Conservation (phyloP, 106 monocot genomes). For the Allium sativum region DNA sequence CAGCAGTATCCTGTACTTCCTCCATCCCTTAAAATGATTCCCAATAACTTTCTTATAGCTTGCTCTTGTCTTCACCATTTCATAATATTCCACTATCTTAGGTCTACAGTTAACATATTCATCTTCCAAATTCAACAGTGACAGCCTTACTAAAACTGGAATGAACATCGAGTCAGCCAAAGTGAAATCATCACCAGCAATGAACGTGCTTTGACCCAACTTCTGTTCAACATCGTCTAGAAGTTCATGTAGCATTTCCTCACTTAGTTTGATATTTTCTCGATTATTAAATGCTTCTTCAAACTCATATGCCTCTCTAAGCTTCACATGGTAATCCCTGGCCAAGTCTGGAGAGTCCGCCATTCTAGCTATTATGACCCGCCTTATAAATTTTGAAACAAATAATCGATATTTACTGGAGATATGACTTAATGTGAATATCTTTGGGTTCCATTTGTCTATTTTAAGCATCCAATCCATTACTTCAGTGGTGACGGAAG, state of each 20-base stretch:
- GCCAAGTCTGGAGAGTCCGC: slow-evolving; percentile 80
- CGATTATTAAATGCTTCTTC: slow-evolving; percentile 70
- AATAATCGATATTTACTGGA: slow-evolving; percentile 58
- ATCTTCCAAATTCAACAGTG: slow-evolving; percentile 57
- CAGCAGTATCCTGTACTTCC: slow-evolving; percentile 53
- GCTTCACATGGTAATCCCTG: slow-evolving; percentile 71
- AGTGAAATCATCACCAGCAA: slow-evolving; percentile 62
- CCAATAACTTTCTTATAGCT: slow-evolving; percentile 76
- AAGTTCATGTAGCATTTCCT: slow-evolving; percentile 50
- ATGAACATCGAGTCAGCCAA: slow-evolving; percentile 83
- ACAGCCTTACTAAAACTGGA: slow-evolving; percentile 57
- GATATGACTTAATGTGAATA: slow-evolving; percentile 71
- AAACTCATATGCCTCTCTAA: slow-evolving; percentile 63
- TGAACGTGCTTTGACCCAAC: slow-evolving; percentile 38
- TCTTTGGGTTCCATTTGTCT: slow-evolving; percentile 75
- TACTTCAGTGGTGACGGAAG: slow-evolving; percentile 27
- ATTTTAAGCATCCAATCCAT: slow-evolving; percentile 77
- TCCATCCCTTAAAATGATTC: slow-evolving; percentile 79
- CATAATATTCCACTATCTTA: slow-evolving; percentile 51
- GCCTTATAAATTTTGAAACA: slow-evolving; percentile 63
- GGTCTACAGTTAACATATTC: slow-evolving; percentile 62
- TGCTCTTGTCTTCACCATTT: slow-evolving; percentile 41
- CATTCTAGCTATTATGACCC: slow-evolving; percentile 90
- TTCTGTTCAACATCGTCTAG: slow-evolving; percentile 75
- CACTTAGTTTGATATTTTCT: slow-evolving; percentile 48